Evolutionary conservation across 257 asterid species (phyloP), one percentile per base, ranked within the genome.

Genomic region (Solanum lycopersicoides): DNA sequence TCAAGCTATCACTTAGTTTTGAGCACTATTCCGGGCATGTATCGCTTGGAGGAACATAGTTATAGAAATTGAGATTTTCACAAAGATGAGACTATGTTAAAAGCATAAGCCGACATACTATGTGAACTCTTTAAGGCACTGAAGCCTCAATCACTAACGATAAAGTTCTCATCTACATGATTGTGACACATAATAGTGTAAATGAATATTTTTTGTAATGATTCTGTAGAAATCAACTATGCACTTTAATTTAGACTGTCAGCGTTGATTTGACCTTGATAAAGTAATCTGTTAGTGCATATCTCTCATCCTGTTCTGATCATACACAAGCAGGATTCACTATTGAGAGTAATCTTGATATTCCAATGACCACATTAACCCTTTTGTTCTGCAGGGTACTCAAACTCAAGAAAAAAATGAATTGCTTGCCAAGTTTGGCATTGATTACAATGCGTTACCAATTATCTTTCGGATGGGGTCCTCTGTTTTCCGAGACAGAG

Each of bases 381-480:
- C 75, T 87, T 84, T 44, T 82, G 86, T 74, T 91, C 88, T 80
- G 80, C 91, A 96, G 98, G 98, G 98, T 85, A 96, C 99, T 83
- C 98, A 91, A 93, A 85, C 96, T 85, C 95, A 83, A 89, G 98
- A 95, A 90, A 96, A 95, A 90, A 94, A 92, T 89, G 93, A 91
- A 88, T 90, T 94, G 88, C 93, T 96, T 20, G 91, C 56, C 74
- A 79, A 85, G 65, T 92, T 94, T 87, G 95, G 92, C 77, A 85
- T 89, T 86, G 86, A 94, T 88, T 96, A 96, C 88, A 88, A 83
- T 93, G 85, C 86, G n/a, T 88, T 94, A 45, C 92, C 93, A 39
- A 87, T 88, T 82, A 94, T 95, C 89, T 95, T 95, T 89, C 94
- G 97, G 53, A 93, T 83, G 28, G 99, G 99, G 34, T 94, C 99